Evolutionary conservation across 129 eudicot genomes (phyloP), one percentile per base, ranked within the genome.

Genomic region (Artemisia tridentata): DNA sequence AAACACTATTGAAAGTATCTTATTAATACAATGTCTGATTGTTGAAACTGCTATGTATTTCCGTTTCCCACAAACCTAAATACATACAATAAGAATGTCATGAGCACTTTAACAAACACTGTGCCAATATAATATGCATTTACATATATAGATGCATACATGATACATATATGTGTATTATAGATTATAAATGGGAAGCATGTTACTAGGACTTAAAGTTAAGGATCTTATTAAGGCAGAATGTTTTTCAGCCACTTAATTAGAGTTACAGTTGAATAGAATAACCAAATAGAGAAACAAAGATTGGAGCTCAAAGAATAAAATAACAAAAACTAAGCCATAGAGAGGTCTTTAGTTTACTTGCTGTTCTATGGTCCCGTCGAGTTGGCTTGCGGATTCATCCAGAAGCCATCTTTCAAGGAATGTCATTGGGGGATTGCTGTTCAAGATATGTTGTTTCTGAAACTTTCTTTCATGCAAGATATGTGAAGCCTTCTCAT

Each of bases 341-440:
- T 16, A 65, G 38, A 16, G 70, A 73, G 63, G 55, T 55, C 17
- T 65, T 38, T 62, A 77, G 72, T 70, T 70, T 62, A 70, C 76
- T 70, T 77, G 80, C 63, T 68, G 62, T n/a, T 68, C 69, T 57
- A 76, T 68, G 73, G 61, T 51, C 21, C 67, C 75, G 0, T 77
- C 81, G 27, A 80, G 85, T 66, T 86, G 93, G 64, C 57, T 78
- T 60, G 77, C 72, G 5, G 72, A 72, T 75, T 91, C 97, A 64
- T 88, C 97, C 72, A 91, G 72, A 13, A 91, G 85, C 97, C 97
- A 91, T 23, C 82, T 91, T 67, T 91, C 97, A 55, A 91, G 71
- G 74, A 80, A 82, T 5, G 92, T 81, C 72, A 88, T 79, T 7
- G 96, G 85, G 23, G 90, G 91, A 69, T 71, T 71, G 43, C 29